Evolutionary conservation across 345 rosid species (phyloP), one percentile per base, ranked within the genome.

Genomic region (Lagerstroemia speciosa): DNA sequence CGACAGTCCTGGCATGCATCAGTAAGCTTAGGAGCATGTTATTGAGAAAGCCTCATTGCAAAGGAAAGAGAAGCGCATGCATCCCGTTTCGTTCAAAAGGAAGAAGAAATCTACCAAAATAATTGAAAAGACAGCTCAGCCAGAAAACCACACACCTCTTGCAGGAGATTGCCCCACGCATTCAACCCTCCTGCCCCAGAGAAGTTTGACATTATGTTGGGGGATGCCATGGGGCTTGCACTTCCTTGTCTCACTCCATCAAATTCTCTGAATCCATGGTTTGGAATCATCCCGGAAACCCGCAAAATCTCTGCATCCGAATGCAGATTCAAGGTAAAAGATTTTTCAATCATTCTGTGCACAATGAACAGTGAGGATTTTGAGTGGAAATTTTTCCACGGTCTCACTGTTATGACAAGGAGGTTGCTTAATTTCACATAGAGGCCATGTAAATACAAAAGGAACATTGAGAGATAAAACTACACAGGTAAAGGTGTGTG

Each of bases 221-320:
- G 89, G 76, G 98, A 90, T 75, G 96, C 89, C 96, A 93, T 89
- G 62, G 98, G 97, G 80, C 98, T 89, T 30, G 98, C 96, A 74
- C 96, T 93, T 83, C 98, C 85, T 74, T 90, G 93, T 70, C 96
- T 75, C 77, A 90, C 65, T 74, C 97, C 74, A 80, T 93, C 97
- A 66, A 87, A 77, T 74, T 93, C 96, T 27, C 84, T 86, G 78
- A 84, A 90, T 15, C 92, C 92, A 81, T 89, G 97, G 85, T 83
- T 90, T 65, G 96, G 84, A 87, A 85, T 85, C 91, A 90, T 83
- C 67, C 94, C 94, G 6, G 89, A 85, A 26, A 90, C 91, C 67
- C 96, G 85, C 65, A 84, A 83, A 66, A 93, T 91, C 76, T 93
- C 98, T 94, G 85, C 83, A 77, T 66, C 78, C 26, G 69, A 73